Conservation (phyloP, 1,284 basidiomycete species). For the Trametes hirsuta region DNA sequence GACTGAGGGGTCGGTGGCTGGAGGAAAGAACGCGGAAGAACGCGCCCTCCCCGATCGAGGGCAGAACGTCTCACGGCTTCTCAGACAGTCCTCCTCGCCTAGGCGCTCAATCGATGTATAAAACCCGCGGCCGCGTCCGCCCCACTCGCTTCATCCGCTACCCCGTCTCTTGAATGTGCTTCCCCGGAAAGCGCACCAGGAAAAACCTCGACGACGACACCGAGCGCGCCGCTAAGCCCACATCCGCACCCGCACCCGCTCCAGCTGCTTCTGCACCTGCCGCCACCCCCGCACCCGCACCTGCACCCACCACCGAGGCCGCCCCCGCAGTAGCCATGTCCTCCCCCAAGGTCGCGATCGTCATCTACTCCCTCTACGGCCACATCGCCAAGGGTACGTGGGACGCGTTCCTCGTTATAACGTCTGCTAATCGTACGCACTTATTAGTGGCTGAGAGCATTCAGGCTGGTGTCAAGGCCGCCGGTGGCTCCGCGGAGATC, state of each 20-base stretch:
- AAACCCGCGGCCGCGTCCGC: not conserved
- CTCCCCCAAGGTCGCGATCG: constrained; percentile 71
- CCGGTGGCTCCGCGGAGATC: constrained; percentile 75
- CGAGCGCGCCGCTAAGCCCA: constrained; percentile 26
- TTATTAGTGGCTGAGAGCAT: constrained; percentile 75
- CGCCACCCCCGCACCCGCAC: constrained; percentile 14
- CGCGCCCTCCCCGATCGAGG: constrained; percentile 15
- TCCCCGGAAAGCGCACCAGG: constrained; percentile 45
- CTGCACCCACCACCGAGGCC: constrained; percentile 18
- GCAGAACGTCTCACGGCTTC: constrained; percentile 20
- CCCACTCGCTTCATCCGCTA: not conserved
- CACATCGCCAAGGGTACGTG: constrained; percentile 73
- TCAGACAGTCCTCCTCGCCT: constrained; percentile 1
- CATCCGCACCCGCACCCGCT: constrained; percentile 17
- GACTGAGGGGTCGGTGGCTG: not conserved
- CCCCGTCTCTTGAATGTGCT: constrained; percentile 41
- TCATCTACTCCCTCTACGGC: constrained; percentile 85
- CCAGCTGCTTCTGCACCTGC: constrained; percentile 13
- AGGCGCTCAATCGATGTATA: constrained; percentile 24
- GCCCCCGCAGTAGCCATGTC: constrained; percentile 30
- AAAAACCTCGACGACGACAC: constrained; percentile 36
- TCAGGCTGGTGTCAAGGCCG: constrained; percentile 69
- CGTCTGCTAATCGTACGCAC: not conserved
- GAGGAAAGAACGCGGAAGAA: constrained; percentile 9
- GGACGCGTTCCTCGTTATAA: not conserved